Percentiles rank a stretch among this genome's conserved stretches.
phyloP scores from a whole-genome alignment of 768 basidiomycete genomes.

The Coprinellus micaceus region DNA sequence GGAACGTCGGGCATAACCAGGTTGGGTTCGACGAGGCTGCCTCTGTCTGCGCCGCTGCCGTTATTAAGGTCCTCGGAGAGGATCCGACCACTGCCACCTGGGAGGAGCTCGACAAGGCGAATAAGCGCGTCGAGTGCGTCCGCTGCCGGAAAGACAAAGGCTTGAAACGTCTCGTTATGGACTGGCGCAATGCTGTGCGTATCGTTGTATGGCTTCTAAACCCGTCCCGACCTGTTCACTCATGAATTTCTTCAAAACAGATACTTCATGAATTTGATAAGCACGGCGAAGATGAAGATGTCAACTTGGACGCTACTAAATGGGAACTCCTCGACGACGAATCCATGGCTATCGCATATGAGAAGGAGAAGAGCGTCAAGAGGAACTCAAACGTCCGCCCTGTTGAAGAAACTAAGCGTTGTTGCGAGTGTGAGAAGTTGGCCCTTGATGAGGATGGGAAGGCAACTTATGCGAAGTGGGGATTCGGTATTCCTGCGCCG shows the following conservation, averaged over 20 bases:
- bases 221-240: neutral
- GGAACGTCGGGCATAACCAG: constrained; percentile 4
- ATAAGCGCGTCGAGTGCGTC: constrained; percentile 2
- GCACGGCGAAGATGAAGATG: constrained; percentile 1
- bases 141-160: neutral
- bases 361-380: neutral
- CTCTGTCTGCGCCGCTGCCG: neutral
- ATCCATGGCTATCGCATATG: neutral
- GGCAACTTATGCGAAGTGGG: neutral
- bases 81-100: neutral
- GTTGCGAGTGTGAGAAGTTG: neutral
- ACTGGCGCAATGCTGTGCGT: constrained; percentile 3
- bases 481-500: neutral
- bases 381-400: neutral
- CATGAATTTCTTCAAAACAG: neutral
- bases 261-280: constrained; percentile 4
- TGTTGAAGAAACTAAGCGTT: neutral
- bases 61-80: neutral
- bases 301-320: neutral
- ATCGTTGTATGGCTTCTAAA: neutral
- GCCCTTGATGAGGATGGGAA: neutral
- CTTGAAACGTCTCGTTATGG: neutral
- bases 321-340: neutral
- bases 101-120: constrained; percentile 2
- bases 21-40: constrained; percentile 3